Conservation (phyloP, 1,284 basidiomycete genomes). For the Mycena sp. region DNA sequence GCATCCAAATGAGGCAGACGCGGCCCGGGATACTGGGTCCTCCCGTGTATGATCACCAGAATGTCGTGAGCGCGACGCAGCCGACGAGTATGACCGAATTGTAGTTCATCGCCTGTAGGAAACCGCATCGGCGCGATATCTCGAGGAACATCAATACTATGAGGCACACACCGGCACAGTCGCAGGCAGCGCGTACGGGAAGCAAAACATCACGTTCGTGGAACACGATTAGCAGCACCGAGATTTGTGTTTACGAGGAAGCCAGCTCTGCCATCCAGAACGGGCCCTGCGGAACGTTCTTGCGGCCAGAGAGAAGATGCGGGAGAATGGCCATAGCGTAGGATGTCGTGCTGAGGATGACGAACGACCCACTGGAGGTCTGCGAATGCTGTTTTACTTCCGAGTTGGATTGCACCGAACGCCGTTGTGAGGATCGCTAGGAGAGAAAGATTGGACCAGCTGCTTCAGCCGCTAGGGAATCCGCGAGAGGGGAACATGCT, state of each 20-base stretch:
- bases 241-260: conserved; percentile 7
- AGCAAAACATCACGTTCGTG: conserved; percentile 20
- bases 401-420: conserved; percentile 18
- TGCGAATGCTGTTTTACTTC: conserved; percentile 16
- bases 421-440: conserved; percentile 13
- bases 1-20: conserved; percentile 11
- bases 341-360: conserved; percentile 20
- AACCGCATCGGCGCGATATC: conserved; percentile 1
- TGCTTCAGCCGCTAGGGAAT: neutral
- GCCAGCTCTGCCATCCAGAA: conserved; percentile 17
- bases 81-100: conserved; percentile 20
- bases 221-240: conserved; percentile 18
- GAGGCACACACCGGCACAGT: conserved; percentile 11
- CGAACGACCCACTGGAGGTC: conserved; percentile 17
- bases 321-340: conserved; percentile 17
- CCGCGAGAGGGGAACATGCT: neutral
- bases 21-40: conserved; percentile 12
- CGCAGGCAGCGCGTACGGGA: conserved; percentile 14
- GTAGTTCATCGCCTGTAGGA: conserved; percentile 16
- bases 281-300: conserved; percentile 14
- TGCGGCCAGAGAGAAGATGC: conserved; percentile 16
- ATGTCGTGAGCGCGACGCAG: conserved; percentile 11
- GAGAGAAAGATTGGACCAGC: neutral
- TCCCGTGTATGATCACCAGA: conserved; percentile 18
- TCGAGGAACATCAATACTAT: neutral